Percentiles rank a stretch among this genome's conserved stretches.
Conservation (phyloP, 345 rosid genomes). For the Syzygium aqueum region DNA sequence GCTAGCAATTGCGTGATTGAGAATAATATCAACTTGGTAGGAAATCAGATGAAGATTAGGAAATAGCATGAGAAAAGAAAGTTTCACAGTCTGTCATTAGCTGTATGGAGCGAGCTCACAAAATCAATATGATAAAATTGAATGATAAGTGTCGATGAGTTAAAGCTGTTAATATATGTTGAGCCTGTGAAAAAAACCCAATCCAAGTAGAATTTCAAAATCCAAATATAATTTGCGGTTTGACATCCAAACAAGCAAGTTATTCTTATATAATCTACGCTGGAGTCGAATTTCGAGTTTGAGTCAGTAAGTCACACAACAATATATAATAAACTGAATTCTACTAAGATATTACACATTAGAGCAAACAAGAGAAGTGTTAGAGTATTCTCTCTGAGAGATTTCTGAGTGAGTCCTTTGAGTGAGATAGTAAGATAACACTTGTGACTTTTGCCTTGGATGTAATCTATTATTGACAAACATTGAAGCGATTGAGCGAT, state of each 20-base stretch:
- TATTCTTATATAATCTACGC: not conserved
- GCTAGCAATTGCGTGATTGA: not conserved
- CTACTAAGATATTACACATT: not conserved
- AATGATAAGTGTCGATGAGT: not conserved
- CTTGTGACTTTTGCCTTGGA: not conserved
- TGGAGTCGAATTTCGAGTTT: not conserved
- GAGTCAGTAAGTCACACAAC: not conserved
- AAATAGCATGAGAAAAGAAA: not conserved
- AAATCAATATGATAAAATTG: not conserved
- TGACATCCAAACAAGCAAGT: not conserved
- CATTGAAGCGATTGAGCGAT: not conserved
- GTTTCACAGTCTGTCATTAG: not conserved
- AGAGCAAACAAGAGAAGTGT: not conserved
- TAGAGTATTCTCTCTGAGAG: not conserved
- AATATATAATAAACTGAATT: not conserved
- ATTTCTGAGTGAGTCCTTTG: not conserved
- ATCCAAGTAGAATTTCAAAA: not conserved
- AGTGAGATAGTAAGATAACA: not conserved
- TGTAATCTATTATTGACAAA: not conserved
- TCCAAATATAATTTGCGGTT: not conserved
- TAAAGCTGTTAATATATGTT: not conserved
- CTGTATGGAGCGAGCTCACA: not conserved
- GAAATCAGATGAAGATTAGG: not conserved
- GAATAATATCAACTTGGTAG: not conserved
- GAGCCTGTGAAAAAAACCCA: not conserved